Base-by-base conservation (phyloP, 2,329 filamentous ascomycete species). In the Dendryphion nanum region DNA sequence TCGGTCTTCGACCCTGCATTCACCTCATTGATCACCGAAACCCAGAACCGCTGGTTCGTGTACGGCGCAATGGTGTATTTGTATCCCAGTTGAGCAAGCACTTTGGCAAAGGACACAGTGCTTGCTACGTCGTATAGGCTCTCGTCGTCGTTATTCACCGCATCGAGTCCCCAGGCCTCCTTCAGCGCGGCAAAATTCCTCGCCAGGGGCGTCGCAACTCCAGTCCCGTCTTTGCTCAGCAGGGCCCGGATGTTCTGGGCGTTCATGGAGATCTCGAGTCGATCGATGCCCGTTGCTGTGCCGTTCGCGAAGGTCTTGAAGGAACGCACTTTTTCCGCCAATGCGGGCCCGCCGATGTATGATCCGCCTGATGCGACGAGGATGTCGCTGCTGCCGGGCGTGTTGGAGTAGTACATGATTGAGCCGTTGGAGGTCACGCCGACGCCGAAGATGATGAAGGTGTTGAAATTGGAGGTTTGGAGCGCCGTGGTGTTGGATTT, bases 261-360 rank as follows among this genome's bases (percentile, higher is more conserved):
- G 44, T 72, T 71, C 64, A 70, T 71, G 1, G 62, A 71, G 32
- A 73, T 63, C 49, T 74, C 70, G 16, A 72, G 48, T 4, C 69
- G 48, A 44, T 64, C 42, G 19, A 72, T 53, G 18, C 55, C 50
- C 1, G 67, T 67, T 7, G 40, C 45, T 16, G 45, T 51, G n/a
- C n/a, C n/a, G n/a, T n/a, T n/a, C n/a, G n/a, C n/a, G n/a, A n/a
- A n/a, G 1, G 52, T 56, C 47, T 73, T 73, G 53, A 72, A 65
- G 2, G 66, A 68, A 26, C 50, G 52, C 2, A 77, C 55, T 49
- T 76, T 75, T 17, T 69, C 64, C 17, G 73, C 67, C 6, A 78
- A 66, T n/a, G 67, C 70, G 6, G 62, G 64, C 35, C 74, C 70
- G 10, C 73, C 74, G 5, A 75, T 67, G 41, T 78, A 78, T 20